Percentiles rank a stretch among this genome's conserved stretches.
phyloP scores from a whole-genome alignment of 495 filamentous ascomycete genomes.

The Penicillium subrubescens region DNA sequence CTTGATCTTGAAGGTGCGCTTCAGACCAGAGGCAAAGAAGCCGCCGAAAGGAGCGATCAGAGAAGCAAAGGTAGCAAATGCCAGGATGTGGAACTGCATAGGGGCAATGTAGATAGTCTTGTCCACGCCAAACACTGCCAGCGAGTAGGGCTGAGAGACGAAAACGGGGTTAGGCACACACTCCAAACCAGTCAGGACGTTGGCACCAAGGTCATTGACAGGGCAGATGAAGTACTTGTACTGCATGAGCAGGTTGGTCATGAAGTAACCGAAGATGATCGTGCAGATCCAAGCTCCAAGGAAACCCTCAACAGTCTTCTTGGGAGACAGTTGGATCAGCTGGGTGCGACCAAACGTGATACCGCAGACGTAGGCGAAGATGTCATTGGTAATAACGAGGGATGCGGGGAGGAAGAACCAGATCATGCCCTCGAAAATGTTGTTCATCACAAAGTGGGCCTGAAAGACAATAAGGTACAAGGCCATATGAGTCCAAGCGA shows the following conservation, averaged over 20 bases:
- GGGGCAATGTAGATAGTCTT: constrained; percentile 69
- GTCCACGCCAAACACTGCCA: constrained; percentile 66
- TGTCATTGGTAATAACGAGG: constrained; percentile 97
- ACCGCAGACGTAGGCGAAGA: constrained; percentile 96
- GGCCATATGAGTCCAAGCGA: constrained; percentile 99
- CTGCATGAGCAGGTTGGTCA: constrained; percentile 86
- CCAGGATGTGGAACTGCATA: constrained; percentile 92
- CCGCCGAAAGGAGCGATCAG: constrained; percentile 98
- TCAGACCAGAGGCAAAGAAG: constrained; percentile 97
- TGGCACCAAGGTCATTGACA: constrained; percentile 93
- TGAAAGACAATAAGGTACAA: constrained; percentile 97
- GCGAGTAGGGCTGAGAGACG: constrained; percentile 71
- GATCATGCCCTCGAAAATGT: constrained; percentile 99
- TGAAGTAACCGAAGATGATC: constrained; percentile 75
- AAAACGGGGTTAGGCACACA: constrained; percentile 96
- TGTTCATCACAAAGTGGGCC: constrained; percentile 99
- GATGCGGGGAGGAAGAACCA: constrained; percentile 99
- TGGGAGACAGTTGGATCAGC: constrained; percentile 96
- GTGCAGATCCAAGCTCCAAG: constrained; percentile 97
- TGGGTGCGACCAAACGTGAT: constrained; percentile 97
- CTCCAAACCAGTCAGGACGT: constrained; percentile 84
- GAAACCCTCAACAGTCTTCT: constrained; percentile 99
- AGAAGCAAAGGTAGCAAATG: constrained; percentile 91
- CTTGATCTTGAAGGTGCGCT: constrained; percentile 99
- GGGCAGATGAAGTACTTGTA: constrained; percentile 99